Base-by-base conservation (phyloP, 805 yeast genomes). In the Vanderwaltozyma verrucispora region DNA sequence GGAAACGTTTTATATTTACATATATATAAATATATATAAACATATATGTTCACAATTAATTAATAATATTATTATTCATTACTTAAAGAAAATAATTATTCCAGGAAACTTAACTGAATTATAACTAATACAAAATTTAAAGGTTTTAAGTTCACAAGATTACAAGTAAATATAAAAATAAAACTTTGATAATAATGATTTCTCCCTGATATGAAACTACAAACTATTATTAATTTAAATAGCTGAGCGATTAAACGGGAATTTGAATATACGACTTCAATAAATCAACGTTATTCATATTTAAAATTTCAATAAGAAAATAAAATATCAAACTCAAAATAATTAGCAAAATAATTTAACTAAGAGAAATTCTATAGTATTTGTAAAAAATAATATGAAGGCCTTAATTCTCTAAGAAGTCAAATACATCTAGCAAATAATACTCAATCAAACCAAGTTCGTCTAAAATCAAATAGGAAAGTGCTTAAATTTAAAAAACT, bases 241-340 rank as follows among this genome's bases (percentile, higher is more conserved):
- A 60, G 64, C 51, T 50, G 64, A 61, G 65, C 63, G 65, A 61
- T 61, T 61, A 61, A 56, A 53, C 49, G 62, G 65, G 64, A 48
- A 33, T 43, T 44, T 49, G 41, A 47, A 37, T 58, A 50, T 58
- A 47, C 50, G 62, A 51, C 43, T 47, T 42, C 46, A 36, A 43
- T 43, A 31, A 39, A 37, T 20, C 36, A 12, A 25, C 26, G 14
- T 27, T 30, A n/a, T 18, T 24, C 29, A 33, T 31, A 32, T 19
- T 29, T 20, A 28, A 32, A 24, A 8, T 8, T 7, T 7, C 10
- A 21, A 21, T 21, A 21, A 21, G 10, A 21, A 21, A 10, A 21
- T 21, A 21, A 21, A 21, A 21, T 7, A 7, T 21, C 24, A 7
- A 21, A 21, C 10, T 7, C 6, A 10, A 21, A 6, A 21, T 21